Evolutionary conservation across 2,329 filamentous ascomycete species (phyloP), one percentile per base, ranked within the genome.

Genomic region (Stylonectria norvegica): DNA sequence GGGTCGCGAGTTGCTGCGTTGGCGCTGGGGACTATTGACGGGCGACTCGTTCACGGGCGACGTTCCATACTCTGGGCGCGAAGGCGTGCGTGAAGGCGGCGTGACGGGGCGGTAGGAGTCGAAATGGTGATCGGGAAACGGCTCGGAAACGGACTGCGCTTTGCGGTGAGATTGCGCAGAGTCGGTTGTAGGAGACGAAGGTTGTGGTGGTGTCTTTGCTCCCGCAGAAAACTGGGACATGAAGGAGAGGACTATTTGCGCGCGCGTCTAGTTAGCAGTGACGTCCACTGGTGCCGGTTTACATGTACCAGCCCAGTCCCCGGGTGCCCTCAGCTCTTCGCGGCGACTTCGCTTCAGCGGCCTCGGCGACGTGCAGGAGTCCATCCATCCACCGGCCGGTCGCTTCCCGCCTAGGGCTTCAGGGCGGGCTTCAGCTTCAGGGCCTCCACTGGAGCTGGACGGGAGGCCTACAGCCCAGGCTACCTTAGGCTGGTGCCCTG

Each of bases 191-290:
- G 71, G 69, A 32, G 71, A 71, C 25, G 68, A 66, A 41, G 69
- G 62, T 40, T 69, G 67, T 17, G 71, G 67, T 27, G 70, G 66
- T 50, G 66, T 64, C 47, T 69, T 70, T 55, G 69, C 65, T 44
- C 67, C 64, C 50, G 69, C 70, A 52, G 84, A 85, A 72, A 86
- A 83, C 68, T 83, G 81, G 65, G 86, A 89, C 78, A 94, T 91
- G 68, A 94, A 94, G 56, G 88, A 94, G 56, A 89, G 75, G 42
- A 95, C 89, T 94, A 63, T 50, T 40, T 42, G 45, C 57, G 30
- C 30, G 44, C 29, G 48, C 36, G 45, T 43, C 20, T 32, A 40
- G 47, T 59, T 56, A 59, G 56, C 42, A 49, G 34, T 30, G 8
- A 10, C 6, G 27, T 9, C 6, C n/a, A n/a, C n/a, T n/a, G n/a